Base-by-base conservation (phyloP, 495 filamentous ascomycete species). In the Talaromyces stipitatus region DNA sequence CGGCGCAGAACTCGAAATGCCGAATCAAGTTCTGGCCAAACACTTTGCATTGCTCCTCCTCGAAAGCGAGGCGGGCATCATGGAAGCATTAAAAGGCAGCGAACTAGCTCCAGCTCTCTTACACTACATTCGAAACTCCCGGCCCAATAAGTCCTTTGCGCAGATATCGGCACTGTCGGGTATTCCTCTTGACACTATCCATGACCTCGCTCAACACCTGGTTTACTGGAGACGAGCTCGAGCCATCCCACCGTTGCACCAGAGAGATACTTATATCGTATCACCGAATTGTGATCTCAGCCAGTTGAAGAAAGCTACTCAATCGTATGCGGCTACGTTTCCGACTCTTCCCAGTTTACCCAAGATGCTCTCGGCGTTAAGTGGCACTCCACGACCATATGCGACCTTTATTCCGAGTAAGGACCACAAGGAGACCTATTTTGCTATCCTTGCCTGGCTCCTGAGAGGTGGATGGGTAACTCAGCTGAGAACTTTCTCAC, bases 141-240 rank as follows among this genome's bases (percentile, higher is more conserved):
- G 87, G 58, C 90, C 94, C 18, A 94, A 84, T 1, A 84, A 94
- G 61, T 95, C 90, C 7, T 91, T 92, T 69, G 74, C 86, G 20
- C 89, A 94, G 66, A 86, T 95, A 20, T 87, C 87, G 20, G 82
- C 84, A 22, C 79, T 76, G 33, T 85, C 88, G 43, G 77, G 82
- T 7, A 86, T 97, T 32, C 81, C 88, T 2, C 79, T 94, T 6
- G 72, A 80, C 4, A 88, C 94, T 32, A 87, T 97, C 59, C 88
- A 91, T 57, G 81, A 87, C 64, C 83, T 95, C 50, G 90, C 91
- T 10, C 85, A 88, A 46, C 92, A 97, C 70, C 84, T 98, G 51
- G 90, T 97, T 41, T 95, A 92, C 73, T 97, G 91, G 91, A 82
- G 94, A 28, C 85, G 90, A 51, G 94, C 92, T 32, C 87, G 92